Base-by-base conservation (phyloP, 2,329 filamentous ascomycete genomes). In the Claviceps spartinae region DNA sequence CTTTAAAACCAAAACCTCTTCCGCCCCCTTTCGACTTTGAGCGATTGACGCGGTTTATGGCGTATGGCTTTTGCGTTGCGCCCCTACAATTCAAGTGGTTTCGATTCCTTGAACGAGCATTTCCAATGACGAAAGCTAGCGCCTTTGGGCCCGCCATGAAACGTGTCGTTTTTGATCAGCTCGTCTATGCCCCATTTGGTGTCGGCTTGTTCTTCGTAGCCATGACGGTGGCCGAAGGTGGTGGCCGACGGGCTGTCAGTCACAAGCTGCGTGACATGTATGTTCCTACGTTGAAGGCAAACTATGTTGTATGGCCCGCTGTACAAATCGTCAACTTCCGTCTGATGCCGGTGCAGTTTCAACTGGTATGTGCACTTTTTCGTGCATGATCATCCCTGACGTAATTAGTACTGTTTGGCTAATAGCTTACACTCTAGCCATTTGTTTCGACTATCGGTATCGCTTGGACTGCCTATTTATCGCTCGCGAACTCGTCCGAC, bases 271-370 rank as follows among this genome's bases (percentile, higher is more conserved):
- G 86, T 62, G 91, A 96, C 64, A 90, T 97, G 70, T 98, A 95
- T 66, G 68, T 96, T 53, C 89, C 91, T 14, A 91, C 93, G 8
- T 74, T 98, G 59, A 95, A 96, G 74, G 90, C 91, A 60, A 98
- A 98, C 70, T 98, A 85, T 62, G 74, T 95, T 60, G 79, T 98
- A 24, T 98, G 93, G 93, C 93, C 93, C 24, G 81, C 86, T 5
- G 93, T 98, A 45, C 93, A 98, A 72, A 83, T 97, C 57, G 79
- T 98, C 71, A 98, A 98, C 74, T 98, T 98, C 72, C 81, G 91
- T 34, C 66, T 97, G 59, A 88, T 98, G 75, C 93, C 93, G 14
- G 84, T 97, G 50, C 90, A 95, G 65, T 95, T 93, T 67, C 93
- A 98, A 69, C 85, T 98, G 69, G 90, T 96, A 72, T 76, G 88